Conservation (phyloP, 305 asterid genomes). For the Solanum chacoense region DNA sequence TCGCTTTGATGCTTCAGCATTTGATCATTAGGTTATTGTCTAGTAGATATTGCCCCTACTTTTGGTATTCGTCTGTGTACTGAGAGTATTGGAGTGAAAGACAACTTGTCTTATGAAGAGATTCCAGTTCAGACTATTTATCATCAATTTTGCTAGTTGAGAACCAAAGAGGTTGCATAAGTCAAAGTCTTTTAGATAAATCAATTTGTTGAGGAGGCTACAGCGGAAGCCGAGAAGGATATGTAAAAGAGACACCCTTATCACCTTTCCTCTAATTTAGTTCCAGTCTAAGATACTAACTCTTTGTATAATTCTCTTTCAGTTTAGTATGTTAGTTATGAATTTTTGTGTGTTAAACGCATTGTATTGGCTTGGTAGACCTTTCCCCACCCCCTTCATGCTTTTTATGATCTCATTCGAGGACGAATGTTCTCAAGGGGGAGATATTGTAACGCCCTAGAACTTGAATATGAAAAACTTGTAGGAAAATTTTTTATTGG, state of each 20-base stretch:
- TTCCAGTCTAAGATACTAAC: not conserved
- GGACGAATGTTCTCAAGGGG: not conserved
- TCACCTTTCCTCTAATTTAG: not conserved
- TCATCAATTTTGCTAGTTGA: not conserved
- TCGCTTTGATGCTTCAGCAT: not conserved
- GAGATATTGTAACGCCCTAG: not conserved
- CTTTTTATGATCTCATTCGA: not conserved
- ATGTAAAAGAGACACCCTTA: not conserved
- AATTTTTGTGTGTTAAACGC: not conserved
- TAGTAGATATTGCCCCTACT: not conserved
- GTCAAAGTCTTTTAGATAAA: not conserved
- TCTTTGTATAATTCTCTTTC: not conserved
- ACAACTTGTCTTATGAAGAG: not conserved
- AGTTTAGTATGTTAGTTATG: not conserved
- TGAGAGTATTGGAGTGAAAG: not conserved
- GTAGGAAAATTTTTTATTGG: not conserved
- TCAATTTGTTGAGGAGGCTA: not conserved
- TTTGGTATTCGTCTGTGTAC: not conserved
- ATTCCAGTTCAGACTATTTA: no score
- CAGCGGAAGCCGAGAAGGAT: not conserved
- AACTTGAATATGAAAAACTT: not conserved
- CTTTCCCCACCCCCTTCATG: not conserved
- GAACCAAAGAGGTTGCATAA: not conserved
- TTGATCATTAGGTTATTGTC: not conserved
- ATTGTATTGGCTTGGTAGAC: not conserved